phyloP scores from a whole-genome alignment of 495 filamentous ascomycete genomes.

The Penicillium herquei region DNA sequence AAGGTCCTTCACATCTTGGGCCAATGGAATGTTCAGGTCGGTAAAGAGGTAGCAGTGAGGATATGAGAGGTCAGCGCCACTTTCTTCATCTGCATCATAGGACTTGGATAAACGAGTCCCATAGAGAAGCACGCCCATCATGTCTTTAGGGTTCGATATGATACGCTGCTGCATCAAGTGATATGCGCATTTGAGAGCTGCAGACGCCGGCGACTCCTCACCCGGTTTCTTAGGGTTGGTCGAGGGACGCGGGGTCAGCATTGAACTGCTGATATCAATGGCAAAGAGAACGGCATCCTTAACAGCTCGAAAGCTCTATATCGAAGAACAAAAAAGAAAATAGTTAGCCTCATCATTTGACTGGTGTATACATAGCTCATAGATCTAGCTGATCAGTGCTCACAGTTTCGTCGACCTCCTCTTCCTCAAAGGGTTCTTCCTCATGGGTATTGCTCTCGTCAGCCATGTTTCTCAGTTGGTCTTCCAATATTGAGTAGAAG shows the following conservation, averaged over 20 bases:
- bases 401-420: constrained; percentile 71
- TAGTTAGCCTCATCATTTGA: constrained; percentile 3
- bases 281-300: constrained; percentile 98
- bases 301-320: constrained; percentile 79
- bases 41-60: constrained; percentile 90
- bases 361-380: neutral
- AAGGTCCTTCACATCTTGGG: constrained; percentile 79
- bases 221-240: constrained; percentile 69
- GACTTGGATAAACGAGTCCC: constrained; percentile 87
- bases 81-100: constrained; percentile 62
- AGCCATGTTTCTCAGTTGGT: constrained; percentile 32
- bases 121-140: constrained; percentile 97
- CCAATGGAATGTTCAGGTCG: constrained; percentile 84
- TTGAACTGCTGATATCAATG: constrained; percentile 89
- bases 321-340: constrained; percentile 1
- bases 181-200: constrained; percentile 92
- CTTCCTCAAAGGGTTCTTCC: constrained; percentile 60
- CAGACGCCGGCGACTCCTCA: constrained; percentile 67
- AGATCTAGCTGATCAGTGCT: constrained; percentile 11
- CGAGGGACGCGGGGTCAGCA: constrained; percentile 68
- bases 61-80: constrained; percentile 63
- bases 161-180: constrained; percentile 96
- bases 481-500: neutral
- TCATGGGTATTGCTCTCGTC: constrained; percentile 41
- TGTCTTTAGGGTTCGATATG: constrained; percentile 92